phyloP scores from a whole-genome alignment of 1,284 basidiomycete genomes.

The Caloboletus firmus region DNA sequence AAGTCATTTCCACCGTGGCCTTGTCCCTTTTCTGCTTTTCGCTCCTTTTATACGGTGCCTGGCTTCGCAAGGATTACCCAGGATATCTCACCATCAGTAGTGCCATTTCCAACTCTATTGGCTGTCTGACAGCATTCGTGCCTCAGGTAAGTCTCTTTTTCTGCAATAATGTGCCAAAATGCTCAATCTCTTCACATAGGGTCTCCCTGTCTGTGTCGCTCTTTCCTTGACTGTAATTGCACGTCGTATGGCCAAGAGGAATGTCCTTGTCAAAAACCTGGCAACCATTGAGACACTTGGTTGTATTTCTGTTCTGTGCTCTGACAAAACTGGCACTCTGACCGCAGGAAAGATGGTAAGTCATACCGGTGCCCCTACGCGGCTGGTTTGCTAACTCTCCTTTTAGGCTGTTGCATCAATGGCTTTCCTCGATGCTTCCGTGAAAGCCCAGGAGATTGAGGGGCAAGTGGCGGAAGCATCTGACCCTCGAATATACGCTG shows the following conservation, averaged over 20 bases:
- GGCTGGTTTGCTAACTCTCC: not conserved
- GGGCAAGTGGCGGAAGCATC: conserved; percentile 17
- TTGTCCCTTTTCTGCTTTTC: conserved; percentile 42
- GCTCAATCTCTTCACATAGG: conserved; percentile 23
- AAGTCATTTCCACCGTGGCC: conserved; percentile 46
- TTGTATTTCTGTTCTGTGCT: conserved; percentile 55
- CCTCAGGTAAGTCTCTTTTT: conserved; percentile 39
- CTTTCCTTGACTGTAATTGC: conserved; percentile 53
- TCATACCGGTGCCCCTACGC: not conserved
- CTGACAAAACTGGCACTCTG: conserved; percentile 56
- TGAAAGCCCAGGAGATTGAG: conserved; percentile 33
- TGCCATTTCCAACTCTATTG: conserved; percentile 49
- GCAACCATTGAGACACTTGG: conserved; percentile 64
- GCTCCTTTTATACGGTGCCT: conserved; percentile 46
- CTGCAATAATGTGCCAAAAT: not conserved
- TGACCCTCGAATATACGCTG: conserved; percentile 17
- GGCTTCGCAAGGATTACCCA: conserved; percentile 41
- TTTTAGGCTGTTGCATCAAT: conserved; percentile 42
- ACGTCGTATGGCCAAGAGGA: conserved; percentile 49
- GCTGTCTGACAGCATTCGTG: conserved; percentile 50
- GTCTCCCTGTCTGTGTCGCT: conserved; percentile 51
- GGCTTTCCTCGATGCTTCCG: conserved; percentile 42
- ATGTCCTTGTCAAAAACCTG: conserved; percentile 59
- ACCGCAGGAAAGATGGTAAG: conserved; percentile 43
- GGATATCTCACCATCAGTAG: conserved; percentile 40